A percentile compares a stretch with the other conserved stretches of the same genome.
These are phyloP conservation scores for Ceriops decandra DNA, from an alignment of 345 rosid species.

Conservation along the genomic window DNA sequence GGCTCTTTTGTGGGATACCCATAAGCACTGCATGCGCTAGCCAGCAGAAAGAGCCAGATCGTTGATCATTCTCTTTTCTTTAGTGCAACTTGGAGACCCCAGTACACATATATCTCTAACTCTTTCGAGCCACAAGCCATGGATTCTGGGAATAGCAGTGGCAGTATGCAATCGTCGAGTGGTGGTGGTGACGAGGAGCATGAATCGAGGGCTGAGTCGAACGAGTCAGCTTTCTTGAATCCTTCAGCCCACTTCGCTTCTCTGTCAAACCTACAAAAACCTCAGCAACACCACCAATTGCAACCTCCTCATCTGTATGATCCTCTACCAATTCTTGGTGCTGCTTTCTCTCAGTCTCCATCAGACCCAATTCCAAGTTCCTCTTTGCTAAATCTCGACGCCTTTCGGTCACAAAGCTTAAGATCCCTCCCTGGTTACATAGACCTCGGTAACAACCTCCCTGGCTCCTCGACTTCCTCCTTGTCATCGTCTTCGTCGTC, in stretches of 20 bases:
- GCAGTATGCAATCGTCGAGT: conserved; percentile 70
- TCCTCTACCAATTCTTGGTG: conserved; percentile 31
- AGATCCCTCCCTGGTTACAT: conserved; percentile 31
- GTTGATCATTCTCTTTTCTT: not conserved
- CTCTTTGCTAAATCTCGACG: conserved; percentile 30
- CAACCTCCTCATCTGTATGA: conserved; percentile 29
- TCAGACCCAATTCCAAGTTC: conserved; percentile 25
- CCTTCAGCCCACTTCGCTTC: conserved; percentile 33
- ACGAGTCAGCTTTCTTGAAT: conserved; percentile 29
- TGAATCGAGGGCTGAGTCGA: conserved; percentile 45
- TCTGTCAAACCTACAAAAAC: conserved; percentile 24
- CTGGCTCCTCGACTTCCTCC: conserved; percentile 5
- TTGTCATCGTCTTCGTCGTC: conserved; percentile 10
- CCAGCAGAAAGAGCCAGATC: not conserved
- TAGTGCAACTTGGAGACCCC: conserved; percentile 18
- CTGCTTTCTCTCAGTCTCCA: conserved; percentile 34
- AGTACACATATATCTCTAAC: conserved; percentile 2
- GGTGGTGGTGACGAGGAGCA: conserved; percentile 57
- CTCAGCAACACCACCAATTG: conserved; percentile 25
- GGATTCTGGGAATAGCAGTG: conserved; percentile 75
- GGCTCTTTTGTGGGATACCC: conserved; percentile 11
- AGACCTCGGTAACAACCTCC: conserved; percentile 14
- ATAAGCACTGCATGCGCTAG: conserved; percentile 2
- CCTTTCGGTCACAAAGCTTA: conserved; percentile 16
- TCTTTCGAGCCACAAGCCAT: conserved; percentile 21